These are phyloP conservation scores for Colletotrichum sojae DNA, from an alignment of 2,329 filamentous ascomycete genomes.

Conservation along the genomic window DNA sequence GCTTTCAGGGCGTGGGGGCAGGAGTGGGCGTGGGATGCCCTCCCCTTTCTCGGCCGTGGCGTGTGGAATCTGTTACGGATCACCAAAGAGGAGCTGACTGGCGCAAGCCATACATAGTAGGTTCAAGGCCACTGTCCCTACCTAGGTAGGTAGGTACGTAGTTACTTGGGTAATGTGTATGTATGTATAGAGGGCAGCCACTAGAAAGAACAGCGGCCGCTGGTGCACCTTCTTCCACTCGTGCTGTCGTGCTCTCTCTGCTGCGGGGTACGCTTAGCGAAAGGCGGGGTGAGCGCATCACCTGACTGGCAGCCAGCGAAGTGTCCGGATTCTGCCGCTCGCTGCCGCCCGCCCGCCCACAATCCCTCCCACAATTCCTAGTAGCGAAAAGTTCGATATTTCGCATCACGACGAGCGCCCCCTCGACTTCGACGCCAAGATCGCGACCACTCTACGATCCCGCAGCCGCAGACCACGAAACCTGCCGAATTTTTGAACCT, in stretches of 20 bases:
- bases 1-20: constrained; percentile 40
- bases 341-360: constrained; percentile 57
- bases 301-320: background rate
- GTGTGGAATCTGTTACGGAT: constrained; percentile 37
- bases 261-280: background rate
- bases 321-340: constrained; percentile 51
- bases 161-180: too few species aligned
- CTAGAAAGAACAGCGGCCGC: background rate
- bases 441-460: constrained; percentile 45
- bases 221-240: too few species aligned
- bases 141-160: too few species aligned
- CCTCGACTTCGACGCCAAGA: constrained; percentile 34
- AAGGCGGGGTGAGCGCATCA: constrained; percentile 8
- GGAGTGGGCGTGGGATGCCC: constrained; percentile 37
- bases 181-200: too few species aligned
- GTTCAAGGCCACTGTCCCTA: too few species aligned
- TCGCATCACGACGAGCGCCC: constrained; percentile 46
- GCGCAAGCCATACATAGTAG: background rate
- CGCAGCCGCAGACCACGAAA: constrained; percentile 46
- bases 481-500: constrained; percentile 41
- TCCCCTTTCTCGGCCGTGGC: constrained; percentile 35
- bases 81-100: constrained; percentile 12
- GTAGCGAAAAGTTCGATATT: constrained; percentile 61
- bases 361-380: constrained; percentile 59
- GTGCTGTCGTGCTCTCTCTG: background rate